Percentiles rank a stretch among this genome's conserved stretches.
Evolutionary conservation across 2,329 filamentous ascomycete genomes (phyloP).

Genomic region (Thielaviopsis euricoi): DNA sequence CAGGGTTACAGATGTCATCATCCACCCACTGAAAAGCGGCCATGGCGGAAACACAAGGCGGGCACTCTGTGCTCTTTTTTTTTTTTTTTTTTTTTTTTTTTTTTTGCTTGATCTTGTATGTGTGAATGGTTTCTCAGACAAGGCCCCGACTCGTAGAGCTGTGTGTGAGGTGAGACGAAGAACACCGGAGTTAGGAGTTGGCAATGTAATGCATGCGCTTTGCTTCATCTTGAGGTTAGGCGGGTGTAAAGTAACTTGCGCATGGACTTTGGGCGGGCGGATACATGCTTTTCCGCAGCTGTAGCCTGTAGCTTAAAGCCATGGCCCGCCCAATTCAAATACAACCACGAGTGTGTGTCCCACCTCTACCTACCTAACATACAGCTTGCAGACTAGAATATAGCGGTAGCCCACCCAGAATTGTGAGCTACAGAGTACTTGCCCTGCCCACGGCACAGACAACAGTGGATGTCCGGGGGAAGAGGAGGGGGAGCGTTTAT

Average conservation of each 20-base stretch:
- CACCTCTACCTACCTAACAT: background rate
- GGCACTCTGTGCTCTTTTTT: background rate
- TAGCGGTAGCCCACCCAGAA: no score
- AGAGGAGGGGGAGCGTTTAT: no score
- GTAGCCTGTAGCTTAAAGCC: background rate
- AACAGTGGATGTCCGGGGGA: background rate
- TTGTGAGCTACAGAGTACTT: background rate
- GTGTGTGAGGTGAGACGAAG: background rate
- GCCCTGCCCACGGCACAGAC: background rate
- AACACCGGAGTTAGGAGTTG: background rate
- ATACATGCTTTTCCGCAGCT: background rate
- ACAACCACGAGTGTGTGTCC: background rate
- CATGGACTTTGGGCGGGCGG: background rate
- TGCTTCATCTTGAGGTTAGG: background rate
- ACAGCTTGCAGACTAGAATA: no score
- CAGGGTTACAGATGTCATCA: background rate
- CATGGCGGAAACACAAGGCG: background rate
- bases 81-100: background rate
- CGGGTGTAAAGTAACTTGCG: background rate
- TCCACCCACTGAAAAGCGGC: background rate
- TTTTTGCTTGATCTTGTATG: background rate
- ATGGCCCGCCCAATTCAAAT: background rate
- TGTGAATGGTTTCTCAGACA: background rate
- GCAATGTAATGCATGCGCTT: background rate
- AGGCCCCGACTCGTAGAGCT: background rate